Evolutionary conservation across 257 asterid species (phyloP).

Genomic region (Solanum pennellii): DNA sequence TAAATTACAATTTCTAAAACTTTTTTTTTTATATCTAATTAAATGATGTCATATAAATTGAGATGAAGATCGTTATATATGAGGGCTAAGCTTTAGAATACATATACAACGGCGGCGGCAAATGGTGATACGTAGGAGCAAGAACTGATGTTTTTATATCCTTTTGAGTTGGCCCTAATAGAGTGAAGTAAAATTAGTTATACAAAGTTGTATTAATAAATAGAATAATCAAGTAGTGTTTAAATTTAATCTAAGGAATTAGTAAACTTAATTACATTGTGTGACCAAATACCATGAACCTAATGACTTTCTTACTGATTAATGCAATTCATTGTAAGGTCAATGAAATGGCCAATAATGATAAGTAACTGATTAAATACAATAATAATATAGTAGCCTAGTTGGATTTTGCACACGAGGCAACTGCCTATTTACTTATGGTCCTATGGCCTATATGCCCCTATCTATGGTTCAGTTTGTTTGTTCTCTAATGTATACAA

Average conservation of each 20-base stretch:
- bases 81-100: not conserved
- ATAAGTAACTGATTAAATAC: conserved; percentile 8
- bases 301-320: not conserved
- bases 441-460: not conserved
- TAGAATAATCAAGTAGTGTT: not conserved
- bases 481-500: not conserved
- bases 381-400: not conserved
- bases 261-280: not conserved
- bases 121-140: not conserved
- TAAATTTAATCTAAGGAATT: not conserved
- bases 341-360: not conserved
- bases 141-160: not conserved
- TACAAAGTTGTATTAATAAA: not conserved
- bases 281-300: not conserved
- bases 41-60: too few species aligned
- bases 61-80: too few species aligned
- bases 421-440: conserved; percentile 2
- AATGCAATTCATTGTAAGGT: not conserved
- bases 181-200: not conserved
- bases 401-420: not conserved
- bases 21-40: not conserved
- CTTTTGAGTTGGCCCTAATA: not conserved
- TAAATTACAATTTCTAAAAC: too few species aligned
- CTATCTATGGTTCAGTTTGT: not conserved
- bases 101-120: not conserved